Evolutionary conservation across 106 monocot genomes (phyloP), one percentile per base, ranked within the genome.

Genomic region (Ottelia alismoides): DNA sequence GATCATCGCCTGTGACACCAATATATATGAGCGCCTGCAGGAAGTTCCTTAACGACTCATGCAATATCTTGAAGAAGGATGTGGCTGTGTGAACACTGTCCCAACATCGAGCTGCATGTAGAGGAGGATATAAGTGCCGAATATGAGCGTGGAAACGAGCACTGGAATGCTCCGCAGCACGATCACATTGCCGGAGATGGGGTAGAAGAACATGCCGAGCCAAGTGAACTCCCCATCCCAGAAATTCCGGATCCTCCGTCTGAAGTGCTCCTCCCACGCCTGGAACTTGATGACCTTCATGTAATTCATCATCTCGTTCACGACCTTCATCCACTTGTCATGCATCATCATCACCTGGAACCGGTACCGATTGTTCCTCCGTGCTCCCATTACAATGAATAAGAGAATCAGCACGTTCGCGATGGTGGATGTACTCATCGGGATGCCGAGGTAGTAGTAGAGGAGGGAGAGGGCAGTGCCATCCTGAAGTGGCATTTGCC

Each of bases 221-320:
- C 84, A 96, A 0, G 65, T 56, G 57, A 70, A 82, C 70, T 96
- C 88, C 1, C 59, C 59, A 7, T 63, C 50, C 17, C 96, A 62
- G 65, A 85, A 76, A 30, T 30, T 10, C 56, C 64, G 51, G 28
- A 88, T 82, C 45, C 81, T 69, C 29, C 16, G 31, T 11, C 69
- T 51, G 68, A 96, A 96, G 31, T 88, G 84, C 26, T 76, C 62
- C 63, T 96, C 94, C 94, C 94, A 96, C 2, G 94, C 88, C 63
- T 96, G 94, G 46, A 88, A 72, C 64, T 96, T 96, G 72, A 96
- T 84, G 21, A 96, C 94, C 11, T 84, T 63, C 81, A 96, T 96
- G 71, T 78, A 79, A 55, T 48, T 79, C 24, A 96, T 74, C 94
- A 96, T 88, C 84, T 96, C 94, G 64, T 79, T 96, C 20, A 69